These are phyloP conservation scores for Moesziomyces sp. DNA, from an alignment of 1,284 basidiomycete genomes.

Conservation along the genomic window DNA sequence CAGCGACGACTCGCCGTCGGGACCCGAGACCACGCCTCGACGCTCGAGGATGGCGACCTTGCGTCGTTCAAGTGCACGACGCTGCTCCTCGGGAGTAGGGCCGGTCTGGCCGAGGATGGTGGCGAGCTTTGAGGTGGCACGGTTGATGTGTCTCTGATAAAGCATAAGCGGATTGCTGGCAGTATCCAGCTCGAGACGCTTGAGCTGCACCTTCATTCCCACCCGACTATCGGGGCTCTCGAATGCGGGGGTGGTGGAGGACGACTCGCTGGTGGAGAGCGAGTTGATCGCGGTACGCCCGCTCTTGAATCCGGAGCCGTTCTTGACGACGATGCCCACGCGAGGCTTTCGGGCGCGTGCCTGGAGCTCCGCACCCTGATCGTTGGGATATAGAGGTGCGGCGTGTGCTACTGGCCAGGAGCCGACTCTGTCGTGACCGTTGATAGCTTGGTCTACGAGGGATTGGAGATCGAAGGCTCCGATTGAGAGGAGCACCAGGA, in stretches of 20 bases:
- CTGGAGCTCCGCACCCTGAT: neutral
- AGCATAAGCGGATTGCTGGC: slow-evolving; percentile 43
- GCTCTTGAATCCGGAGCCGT: neutral
- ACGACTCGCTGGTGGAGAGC: slow-evolving; percentile 9
- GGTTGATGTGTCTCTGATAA: slow-evolving; percentile 54
- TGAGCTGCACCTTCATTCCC: slow-evolving; percentile 48
- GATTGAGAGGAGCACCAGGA: slow-evolving; percentile 50
- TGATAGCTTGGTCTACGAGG: slow-evolving; percentile 8
- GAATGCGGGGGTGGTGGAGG: slow-evolving; percentile 12
- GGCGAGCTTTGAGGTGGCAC: slow-evolving; percentile 53
- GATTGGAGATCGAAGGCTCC: slow-evolving; percentile 38
- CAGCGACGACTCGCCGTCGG: neutral
- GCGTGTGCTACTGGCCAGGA: slow-evolving; percentile 22
- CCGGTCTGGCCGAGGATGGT: slow-evolving; percentile 25
- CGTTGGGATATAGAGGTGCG: slow-evolving; percentile 8
- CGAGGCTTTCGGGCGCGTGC: slow-evolving; percentile 26
- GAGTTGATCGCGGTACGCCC: slow-evolving; percentile 13
- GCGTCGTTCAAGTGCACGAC: slow-evolving; percentile 31
- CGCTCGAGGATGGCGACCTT: slow-evolving; percentile 27
- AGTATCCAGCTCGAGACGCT: slow-evolving; percentile 16
- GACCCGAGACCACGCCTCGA: slow-evolving; percentile 4
- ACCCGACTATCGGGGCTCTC: slow-evolving; percentile 16
- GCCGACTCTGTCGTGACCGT: neutral
- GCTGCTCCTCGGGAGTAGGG: slow-evolving; percentile 30
- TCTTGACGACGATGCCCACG: slow-evolving; percentile 48